Base-by-base conservation (phyloP, 345 rosid species). In the Turnera subulata region DNA sequence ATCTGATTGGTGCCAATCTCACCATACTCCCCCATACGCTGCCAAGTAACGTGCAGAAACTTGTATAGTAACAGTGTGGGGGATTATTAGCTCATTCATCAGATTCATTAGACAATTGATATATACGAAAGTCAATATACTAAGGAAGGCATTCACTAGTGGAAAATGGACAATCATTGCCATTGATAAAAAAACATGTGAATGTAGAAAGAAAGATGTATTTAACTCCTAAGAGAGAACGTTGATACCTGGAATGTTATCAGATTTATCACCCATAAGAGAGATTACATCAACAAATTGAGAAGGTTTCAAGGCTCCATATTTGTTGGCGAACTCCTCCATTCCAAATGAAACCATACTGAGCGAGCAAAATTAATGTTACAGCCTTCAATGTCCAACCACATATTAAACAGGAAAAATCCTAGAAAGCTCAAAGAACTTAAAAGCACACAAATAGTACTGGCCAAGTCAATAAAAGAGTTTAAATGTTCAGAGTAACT, bases 271-370 rank as follows among this genome's bases (percentile, higher is more conserved):
- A 70, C 99, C 97, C 75, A 81, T 73, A 56, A 92, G 91, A 52
- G 97, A 65, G 46, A 85, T 70, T 17, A 86, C 64, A 74, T 92
- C 99, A 66, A 85, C 97, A 73, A 89, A 89, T 71, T 92, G 99
- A 46, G 82, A 72, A 59, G 96, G 99, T 63, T 77, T 65, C 76
- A 89, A 56, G 53, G 55, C 75, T 62, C 96, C 89, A 50, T 76
- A 92, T 70, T 75, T 83, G 75, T 83, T 52, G 59, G 99, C 87
- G 60, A 92, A 92, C 56, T 92, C 91, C 71, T 92, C 99, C 73
- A 85, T 58, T 56, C 99, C 99, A 61, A 83, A 92, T 52, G 99
- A 92, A 58, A 78, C 82, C 96, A 92, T 86, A 70, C 99, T 92
- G 82, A 26, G 53, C 59, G 67, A 59, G 57, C 48, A 53, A 81